A percentile compares a stretch with the other conserved stretches of the same genome.
phyloP scores from a whole-genome alignment of 257 asterid species.

The Galeopsis tetrahit region DNA sequence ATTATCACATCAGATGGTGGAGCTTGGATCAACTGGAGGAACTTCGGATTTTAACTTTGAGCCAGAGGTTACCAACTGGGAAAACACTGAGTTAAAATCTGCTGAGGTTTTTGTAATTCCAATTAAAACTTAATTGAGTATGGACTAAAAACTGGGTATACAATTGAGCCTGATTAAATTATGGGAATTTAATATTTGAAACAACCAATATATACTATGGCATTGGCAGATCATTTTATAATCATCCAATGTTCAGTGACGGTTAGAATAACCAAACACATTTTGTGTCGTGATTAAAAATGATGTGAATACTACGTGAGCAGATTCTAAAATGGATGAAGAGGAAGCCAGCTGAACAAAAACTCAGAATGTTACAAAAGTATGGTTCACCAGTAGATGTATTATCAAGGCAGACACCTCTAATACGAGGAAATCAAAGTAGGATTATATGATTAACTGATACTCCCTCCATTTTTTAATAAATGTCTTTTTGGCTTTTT shows the following conservation, averaged over 20 bases:
- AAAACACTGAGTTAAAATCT: not conserved
- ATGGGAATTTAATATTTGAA: not conserved
- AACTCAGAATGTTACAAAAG: not conserved
- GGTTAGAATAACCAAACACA: not conserved
- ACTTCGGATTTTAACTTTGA: not conserved
- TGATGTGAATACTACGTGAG: not conserved
- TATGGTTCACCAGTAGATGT: slow-evolving; percentile 4
- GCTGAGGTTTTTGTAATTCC: slow-evolving; percentile 17
- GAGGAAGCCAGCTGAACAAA: slow-evolving; percentile 8
- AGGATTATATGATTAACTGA: slow-evolving; percentile 17
- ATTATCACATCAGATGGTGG: slow-evolving; percentile 8
- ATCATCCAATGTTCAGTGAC: slow-evolving; percentile 4
- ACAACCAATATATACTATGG: not conserved
- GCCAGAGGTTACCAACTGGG: slow-evolving; percentile 2
- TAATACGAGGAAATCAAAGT: slow-evolving; percentile 10
- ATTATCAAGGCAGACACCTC: not conserved
- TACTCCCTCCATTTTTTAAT: too few species aligned
- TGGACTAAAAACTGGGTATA: not conserved
- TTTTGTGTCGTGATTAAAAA: not conserved
- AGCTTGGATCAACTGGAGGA: slow-evolving; percentile 22
- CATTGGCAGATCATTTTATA: not conserved
- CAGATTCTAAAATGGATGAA: not conserved
- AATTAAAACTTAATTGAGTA: not conserved
- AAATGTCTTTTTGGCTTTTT: too few species aligned
- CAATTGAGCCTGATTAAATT: not conserved